These are phyloP conservation scores for Nigrospora oryzae DNA, from an alignment of 2,329 filamentous ascomycete species.

Conservation along the genomic window DNA sequence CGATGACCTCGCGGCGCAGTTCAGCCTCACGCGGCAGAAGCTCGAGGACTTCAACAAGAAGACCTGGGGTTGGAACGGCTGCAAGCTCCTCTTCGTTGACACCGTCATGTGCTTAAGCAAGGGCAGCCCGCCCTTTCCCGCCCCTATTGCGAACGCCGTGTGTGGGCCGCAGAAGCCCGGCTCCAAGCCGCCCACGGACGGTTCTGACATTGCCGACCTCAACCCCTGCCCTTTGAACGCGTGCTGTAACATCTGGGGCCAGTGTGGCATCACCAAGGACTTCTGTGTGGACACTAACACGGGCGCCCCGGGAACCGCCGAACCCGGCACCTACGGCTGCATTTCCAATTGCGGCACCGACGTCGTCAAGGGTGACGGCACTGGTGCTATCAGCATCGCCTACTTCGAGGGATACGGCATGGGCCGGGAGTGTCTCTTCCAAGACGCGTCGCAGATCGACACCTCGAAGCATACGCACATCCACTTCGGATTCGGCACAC, in stretches of 20 bases:
- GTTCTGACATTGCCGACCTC: conserved; percentile 2
- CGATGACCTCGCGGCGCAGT: conserved; percentile 14
- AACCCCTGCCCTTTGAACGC: conserved; percentile 11
- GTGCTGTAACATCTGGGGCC: conserved; percentile 11
- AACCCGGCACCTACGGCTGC: conserved; percentile 1
- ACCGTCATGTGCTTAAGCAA: conserved; percentile 14
- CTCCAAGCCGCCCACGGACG: neutral
- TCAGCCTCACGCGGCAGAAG: conserved; percentile 8
- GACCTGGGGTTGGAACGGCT: conserved; percentile 13
- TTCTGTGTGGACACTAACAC: conserved; percentile 5
- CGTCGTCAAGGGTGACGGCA: conserved; percentile 2
- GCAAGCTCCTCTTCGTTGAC: conserved; percentile 4
- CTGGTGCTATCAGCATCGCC: neutral
- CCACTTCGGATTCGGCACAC: conserved; percentile 24
- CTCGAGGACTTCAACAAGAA: conserved; percentile 12
- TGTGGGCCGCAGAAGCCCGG: conserved; percentile 9
- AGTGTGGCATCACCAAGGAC: conserved; percentile 6
- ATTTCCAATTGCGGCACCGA: conserved; percentile 9
- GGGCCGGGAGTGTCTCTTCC: conserved; percentile 8
- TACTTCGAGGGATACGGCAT: conserved; percentile 11
- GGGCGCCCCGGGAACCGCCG: conserved; percentile 1
- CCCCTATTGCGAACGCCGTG: conserved; percentile 7
- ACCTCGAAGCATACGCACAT: conserved; percentile 8
- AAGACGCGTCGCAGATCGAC: conserved; percentile 7
- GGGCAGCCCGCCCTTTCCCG: conserved; percentile 11